phyloP scores from a whole-genome alignment of 73 alveolate species.

The Paramecium tetraurelia region DNA sequence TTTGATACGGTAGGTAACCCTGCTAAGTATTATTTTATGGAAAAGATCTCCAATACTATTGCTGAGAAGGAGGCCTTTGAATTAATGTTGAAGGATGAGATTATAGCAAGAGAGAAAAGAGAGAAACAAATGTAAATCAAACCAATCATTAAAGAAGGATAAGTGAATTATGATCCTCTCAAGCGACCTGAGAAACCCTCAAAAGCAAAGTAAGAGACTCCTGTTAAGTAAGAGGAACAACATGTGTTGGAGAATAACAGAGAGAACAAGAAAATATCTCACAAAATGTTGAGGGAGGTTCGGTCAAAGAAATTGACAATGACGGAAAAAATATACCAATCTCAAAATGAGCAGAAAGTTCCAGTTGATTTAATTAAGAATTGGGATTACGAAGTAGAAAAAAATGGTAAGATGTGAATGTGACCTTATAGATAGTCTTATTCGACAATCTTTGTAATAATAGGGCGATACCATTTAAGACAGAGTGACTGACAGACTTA shows the following conservation, averaged over 20 bases:
- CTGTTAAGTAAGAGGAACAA: neutral
- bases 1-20: constrained; percentile 27
- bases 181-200: neutral
- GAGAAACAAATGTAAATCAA: neutral
- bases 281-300: neutral
- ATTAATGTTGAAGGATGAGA: neutral
- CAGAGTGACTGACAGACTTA: neutral
- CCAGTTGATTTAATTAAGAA: neutral
- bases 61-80: constrained; percentile 41
- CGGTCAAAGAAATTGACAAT: constrained; percentile 16
- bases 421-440: neutral
- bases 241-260: neutral
- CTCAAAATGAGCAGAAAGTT: neutral
- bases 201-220: neutral
- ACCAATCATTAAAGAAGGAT: neutral
- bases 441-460: neutral
- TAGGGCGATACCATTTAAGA: neutral
- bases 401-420: neutral
- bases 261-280: constrained; percentile 7
- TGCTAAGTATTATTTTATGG: constrained; percentile 26
- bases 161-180: neutral
- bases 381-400: neutral
- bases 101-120: neutral
- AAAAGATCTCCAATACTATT: neutral
- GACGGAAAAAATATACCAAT: neutral